Percentiles rank a stretch among this genome's conserved stretches.
Evolutionary conservation across 2,329 filamentous ascomycete species (phyloP).

Genomic region (Sarocladium brachiariae): DNA sequence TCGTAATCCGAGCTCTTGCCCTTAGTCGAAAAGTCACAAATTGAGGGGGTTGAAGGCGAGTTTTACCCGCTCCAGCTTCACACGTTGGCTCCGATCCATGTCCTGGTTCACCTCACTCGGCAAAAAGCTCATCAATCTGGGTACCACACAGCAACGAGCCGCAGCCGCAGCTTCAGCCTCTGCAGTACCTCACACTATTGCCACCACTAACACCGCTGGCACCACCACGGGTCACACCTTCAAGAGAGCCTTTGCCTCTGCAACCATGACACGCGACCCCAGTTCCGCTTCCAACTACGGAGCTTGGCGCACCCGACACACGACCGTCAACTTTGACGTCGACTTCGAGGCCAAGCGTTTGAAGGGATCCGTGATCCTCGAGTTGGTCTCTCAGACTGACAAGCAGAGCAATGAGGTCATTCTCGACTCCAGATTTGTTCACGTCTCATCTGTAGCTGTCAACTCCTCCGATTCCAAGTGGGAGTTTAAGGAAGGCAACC

Average conservation of each 20-base stretch:
- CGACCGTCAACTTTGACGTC: slow-evolving; percentile 71
- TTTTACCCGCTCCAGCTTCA: slow-evolving; percentile 3
- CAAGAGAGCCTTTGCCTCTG: slow-evolving; percentile 22
- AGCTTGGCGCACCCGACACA: slow-evolving; percentile 78
- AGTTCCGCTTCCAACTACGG: slow-evolving; percentile 91
- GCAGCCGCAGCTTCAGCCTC: not conserved
- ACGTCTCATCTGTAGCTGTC: slow-evolving; percentile 65
- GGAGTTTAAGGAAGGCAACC: slow-evolving; percentile 63
- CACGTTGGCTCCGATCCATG: not conserved
- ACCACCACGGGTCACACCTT: not conserved
- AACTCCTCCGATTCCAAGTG: slow-evolving; percentile 53
- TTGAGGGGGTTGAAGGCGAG: slow-evolving; percentile 1
- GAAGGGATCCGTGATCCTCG: slow-evolving; percentile 68
- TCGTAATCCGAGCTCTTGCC: not conserved
- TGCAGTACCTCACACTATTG: not conserved
- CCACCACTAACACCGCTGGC: not conserved
- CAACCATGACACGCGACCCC: slow-evolving; percentile 56
- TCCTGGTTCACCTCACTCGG: slow-evolving; percentile 3
- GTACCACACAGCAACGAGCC: not conserved
- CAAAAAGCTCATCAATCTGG: not conserved
- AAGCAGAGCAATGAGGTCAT: slow-evolving; percentile 69
- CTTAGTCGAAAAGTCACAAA: not conserved
- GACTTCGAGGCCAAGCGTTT: slow-evolving; percentile 77
- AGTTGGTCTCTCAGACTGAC: slow-evolving; percentile 70
- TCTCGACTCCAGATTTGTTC: slow-evolving; percentile 80